Evolutionary conservation across 177 flowering plant species (phyloP), one percentile per base, ranked within the genome.

Genomic region (Vitis hybrid): DNA sequence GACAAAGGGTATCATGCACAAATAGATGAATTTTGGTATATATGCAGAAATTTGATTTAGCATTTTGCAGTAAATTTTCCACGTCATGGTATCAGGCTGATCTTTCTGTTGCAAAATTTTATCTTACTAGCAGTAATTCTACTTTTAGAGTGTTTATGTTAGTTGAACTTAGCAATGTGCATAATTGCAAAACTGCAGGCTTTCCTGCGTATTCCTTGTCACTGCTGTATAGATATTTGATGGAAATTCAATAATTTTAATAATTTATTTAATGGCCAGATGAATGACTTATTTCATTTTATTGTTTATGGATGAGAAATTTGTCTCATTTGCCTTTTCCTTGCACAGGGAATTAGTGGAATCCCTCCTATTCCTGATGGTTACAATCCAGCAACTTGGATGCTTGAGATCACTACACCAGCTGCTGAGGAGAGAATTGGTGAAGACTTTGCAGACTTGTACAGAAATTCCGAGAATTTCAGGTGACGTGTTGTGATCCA

Each of bases 321-420:
- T 57, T 57, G 10, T 57, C 4, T 32, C 26, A 18, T 64, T 52
- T 72, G 71, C 50, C 19, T 65, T 51, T 61, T 60, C 51, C 34
- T 17, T 21, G 9, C 60, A 23, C 80, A 94, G 98, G 74, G 71
- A 48, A 82, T 90, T 56, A 51, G 21, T 34, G 97, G 94, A 68
- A 77, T 89, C 15, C 74, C 91, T 54, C 87, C 79, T 18, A 89
- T 92, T 56, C 79, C 86, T 4, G 66, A 60, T 69, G 93, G 89
- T 18, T 89, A 89, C 67, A 94, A 91, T 77, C 99, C 99, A 23
- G 99, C 99, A 21, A 90, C 97, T 54, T 94, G 99, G 99, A 88
- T 94, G 94, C 93, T 94, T 57, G 97, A 94, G 76, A 75, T 91
- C 66, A 92, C 82, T 69, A 88, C 95, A 32, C 80, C 89, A 49